These are phyloP conservation scores for Cymbopogon flexuosus DNA, from an alignment of 202 grass and related monocot genomes.

Conservation along the genomic window DNA sequence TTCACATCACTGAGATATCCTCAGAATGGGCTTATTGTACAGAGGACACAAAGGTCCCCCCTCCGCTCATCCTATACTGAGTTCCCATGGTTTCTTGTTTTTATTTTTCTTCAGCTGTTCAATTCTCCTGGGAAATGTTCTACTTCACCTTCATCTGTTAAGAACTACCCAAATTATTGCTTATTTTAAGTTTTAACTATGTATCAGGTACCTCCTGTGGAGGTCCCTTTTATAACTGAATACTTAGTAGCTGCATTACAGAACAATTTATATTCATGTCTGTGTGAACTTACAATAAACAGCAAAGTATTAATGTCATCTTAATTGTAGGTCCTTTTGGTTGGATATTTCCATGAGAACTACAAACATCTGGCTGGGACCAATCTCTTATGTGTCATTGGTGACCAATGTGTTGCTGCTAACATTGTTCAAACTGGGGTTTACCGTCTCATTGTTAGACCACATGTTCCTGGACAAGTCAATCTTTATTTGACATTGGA, in stretches of 20 bases:
- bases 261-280: conserved; percentile 7
- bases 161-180: conserved; percentile 1
- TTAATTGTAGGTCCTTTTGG: conserved; percentile 62
- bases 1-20: conserved; percentile 76
- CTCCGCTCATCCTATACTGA: conserved; percentile 26
- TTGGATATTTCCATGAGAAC: conserved; percentile 60
- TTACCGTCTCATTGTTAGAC: conserved; percentile 47
- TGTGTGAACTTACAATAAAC: conserved; percentile 2
- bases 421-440: conserved; percentile 71
- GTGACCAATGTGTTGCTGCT: conserved; percentile 46
- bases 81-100: conserved; percentile 19
- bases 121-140: conserved; percentile 23
- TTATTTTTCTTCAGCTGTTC: conserved; percentile 7
- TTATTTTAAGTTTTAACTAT: not conserved
- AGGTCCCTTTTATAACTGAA: not conserved
- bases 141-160: conserved; percentile 18
- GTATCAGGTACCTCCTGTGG: not conserved
- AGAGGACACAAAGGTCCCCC: conserved; percentile 58
- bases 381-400: conserved; percentile 57
- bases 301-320: conserved; percentile 25
- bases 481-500: conserved; percentile 80
- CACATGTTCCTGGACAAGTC: conserved; percentile 56
- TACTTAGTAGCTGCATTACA: conserved; percentile 7
- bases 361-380: conserved; percentile 47
- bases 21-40: conserved; percentile 84